These are phyloP conservation scores for Aspergillus intermedius DNA, from an alignment of 2,329 filamentous ascomycete species.

Conservation along the genomic window DNA sequence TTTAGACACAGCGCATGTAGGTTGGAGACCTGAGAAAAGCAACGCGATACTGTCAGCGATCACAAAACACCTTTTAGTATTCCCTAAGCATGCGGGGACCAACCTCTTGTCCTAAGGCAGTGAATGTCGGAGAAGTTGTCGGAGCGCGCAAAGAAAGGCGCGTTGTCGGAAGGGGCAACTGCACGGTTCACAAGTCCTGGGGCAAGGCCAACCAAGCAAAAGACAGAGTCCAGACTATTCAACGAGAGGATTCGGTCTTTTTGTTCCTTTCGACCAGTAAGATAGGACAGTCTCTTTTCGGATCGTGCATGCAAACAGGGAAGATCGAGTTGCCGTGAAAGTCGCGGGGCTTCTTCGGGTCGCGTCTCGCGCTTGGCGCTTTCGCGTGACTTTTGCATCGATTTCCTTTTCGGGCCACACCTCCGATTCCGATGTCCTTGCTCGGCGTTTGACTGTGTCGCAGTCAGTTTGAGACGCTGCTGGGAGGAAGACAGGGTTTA, in stretches of 20 bases:
- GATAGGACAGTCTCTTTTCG: neutral
- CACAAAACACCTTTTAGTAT: neutral
- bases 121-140: constrained; percentile 18
- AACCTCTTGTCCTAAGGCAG: constrained; percentile 16
- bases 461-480: neutral
- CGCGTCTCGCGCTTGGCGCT: constrained; percentile 22
- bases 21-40: neutral
- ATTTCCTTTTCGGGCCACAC: constrained; percentile 13
- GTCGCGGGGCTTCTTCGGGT: constrained; percentile 18
- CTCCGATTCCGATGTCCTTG: constrained; percentile 4
- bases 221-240: no score
- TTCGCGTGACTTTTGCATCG: constrained; percentile 13
- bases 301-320: constrained; percentile 2
- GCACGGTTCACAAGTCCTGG: constrained; percentile 4
- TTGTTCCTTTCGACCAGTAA: neutral
- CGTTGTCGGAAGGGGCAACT: constrained; percentile 23
- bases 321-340: constrained; percentile 7
- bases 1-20: neutral
- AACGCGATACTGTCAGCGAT: neutral
- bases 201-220: neutral
- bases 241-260: no score
- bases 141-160: constrained; percentile 26
- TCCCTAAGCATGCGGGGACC: constrained; percentile 13
- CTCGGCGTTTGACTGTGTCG: neutral
- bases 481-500: neutral